phyloP scores from a whole-genome alignment of 208 protist genomes.

The Endotrypanum monterogeii region DNA sequence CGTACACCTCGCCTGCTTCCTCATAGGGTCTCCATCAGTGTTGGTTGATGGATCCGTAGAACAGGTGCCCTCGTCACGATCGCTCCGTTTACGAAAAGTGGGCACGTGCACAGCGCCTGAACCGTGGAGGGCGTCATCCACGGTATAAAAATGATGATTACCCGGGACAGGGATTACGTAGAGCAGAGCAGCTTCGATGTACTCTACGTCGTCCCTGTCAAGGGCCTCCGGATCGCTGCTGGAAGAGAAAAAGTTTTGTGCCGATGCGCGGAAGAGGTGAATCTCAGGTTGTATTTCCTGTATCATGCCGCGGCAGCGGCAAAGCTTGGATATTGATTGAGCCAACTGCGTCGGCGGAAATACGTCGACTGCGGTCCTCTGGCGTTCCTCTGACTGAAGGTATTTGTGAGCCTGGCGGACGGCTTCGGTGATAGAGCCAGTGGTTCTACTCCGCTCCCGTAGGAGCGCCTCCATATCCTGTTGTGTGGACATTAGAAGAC shows the following conservation, averaged over 20 bases:
- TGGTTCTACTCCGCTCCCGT: conserved; percentile 27
- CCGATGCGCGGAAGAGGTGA: conserved; percentile 47
- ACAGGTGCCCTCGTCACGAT: conserved; percentile 1
- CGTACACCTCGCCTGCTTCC: neutral
- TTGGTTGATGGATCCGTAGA: neutral
- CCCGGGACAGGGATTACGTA: conserved; percentile 86
- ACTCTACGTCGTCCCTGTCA: conserved; percentile 19
- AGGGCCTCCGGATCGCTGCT: neutral
- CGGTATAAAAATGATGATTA: conserved; percentile 68
- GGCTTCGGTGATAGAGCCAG: conserved; percentile 34
- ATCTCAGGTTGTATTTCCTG: conserved; percentile 73
- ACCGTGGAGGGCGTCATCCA: conserved; percentile 1
- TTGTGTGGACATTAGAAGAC: conserved; percentile 26
- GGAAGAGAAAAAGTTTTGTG: conserved; percentile 42
- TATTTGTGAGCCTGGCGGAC: conserved; percentile 31
- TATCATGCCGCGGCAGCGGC: conserved; percentile 81
- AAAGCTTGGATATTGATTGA: conserved; percentile 32
- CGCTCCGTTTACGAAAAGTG: conserved; percentile 17
- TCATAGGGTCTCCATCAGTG: conserved; percentile 1
- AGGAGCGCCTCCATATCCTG: conserved; percentile 35
- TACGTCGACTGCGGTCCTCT: conserved; percentile 27
- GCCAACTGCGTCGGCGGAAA: conserved; percentile 39
- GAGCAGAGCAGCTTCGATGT: conserved; percentile 62
- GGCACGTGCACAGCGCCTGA: conserved; percentile 7
- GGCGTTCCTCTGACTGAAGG: conserved; percentile 12